Conservation (phyloP, 2,329 filamentous ascomycete species). For the Talaromyces atroroseus region DNA sequence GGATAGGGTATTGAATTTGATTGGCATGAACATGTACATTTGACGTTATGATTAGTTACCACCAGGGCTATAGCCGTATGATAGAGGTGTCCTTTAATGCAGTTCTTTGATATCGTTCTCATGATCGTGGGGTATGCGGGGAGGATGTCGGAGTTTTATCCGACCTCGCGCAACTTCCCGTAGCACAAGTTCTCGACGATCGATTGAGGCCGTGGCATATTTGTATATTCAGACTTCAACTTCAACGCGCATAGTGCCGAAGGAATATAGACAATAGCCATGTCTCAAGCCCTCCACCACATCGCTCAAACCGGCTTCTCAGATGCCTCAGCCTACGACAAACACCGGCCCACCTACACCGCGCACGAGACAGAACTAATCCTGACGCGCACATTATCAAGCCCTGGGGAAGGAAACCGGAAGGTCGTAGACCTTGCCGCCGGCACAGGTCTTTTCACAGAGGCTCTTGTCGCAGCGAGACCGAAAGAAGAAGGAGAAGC, state of each 20-base stretch:
- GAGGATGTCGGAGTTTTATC: slow-evolving; percentile 2
- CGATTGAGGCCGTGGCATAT: too few species aligned
- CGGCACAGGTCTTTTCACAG: slow-evolving; percentile 67
- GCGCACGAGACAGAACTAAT: slow-evolving; percentile 54
- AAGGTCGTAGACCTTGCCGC: slow-evolving; percentile 60
- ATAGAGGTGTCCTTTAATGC: slow-evolving; percentile 5
- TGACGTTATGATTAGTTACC: neutral
- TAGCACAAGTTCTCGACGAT: too few species aligned
- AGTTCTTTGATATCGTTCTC: neutral
- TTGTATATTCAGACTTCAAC: neutral
- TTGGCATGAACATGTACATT: neutral
- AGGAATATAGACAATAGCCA: neutral
- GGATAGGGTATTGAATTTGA: neutral
- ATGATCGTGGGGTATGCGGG: neutral
- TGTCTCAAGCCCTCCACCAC: slow-evolving; percentile 6
- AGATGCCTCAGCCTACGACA: slow-evolving; percentile 60
- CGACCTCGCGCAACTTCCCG: slow-evolving; percentile 1
- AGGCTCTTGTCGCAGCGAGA: slow-evolving; percentile 50
- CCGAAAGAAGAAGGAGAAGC: slow-evolving; percentile 39
- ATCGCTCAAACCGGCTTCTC: slow-evolving; percentile 49
- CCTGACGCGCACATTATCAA: slow-evolving; percentile 43
- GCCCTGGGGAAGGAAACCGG: slow-evolving; percentile 12
- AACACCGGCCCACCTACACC: slow-evolving; percentile 63
- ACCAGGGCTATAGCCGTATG: neutral
- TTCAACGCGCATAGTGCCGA: neutral